Evolutionary conservation across 352 stramenopile genomes (phyloP).

Genomic region (Phytopythium chamaehyphon): DNA sequence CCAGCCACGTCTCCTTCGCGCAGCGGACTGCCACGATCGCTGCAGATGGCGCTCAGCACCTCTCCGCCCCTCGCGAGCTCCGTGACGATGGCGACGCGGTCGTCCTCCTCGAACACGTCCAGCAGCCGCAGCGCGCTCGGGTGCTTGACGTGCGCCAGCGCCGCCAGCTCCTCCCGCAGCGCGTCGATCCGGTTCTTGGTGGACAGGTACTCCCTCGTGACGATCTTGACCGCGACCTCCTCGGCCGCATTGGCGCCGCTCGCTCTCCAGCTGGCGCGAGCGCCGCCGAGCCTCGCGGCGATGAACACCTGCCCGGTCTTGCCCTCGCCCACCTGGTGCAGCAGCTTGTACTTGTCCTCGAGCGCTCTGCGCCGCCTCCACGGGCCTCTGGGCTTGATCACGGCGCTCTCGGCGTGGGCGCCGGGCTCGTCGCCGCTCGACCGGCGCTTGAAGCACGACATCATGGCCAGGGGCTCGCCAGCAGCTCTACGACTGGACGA

Average conservation of each 20-base stretch:
- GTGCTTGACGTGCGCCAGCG: slow-evolving; percentile 58
- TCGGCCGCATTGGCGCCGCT: slow-evolving; percentile 28
- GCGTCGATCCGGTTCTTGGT: slow-evolving; percentile 66
- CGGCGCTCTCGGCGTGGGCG: slow-evolving; percentile 4
- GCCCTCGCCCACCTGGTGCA: slow-evolving; percentile 68
- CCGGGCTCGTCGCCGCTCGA: not conserved
- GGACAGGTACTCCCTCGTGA: slow-evolving; percentile 63
- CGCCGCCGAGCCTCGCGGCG: slow-evolving; percentile 24
- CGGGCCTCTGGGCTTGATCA: slow-evolving; percentile 6
- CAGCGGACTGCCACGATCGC: slow-evolving; percentile 15
- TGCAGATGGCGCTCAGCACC: slow-evolving; percentile 50
- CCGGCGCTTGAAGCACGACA: slow-evolving; percentile 26
- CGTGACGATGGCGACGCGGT: slow-evolving; percentile 67
- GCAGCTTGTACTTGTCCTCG: slow-evolving; percentile 61
- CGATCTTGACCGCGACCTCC: slow-evolving; percentile 64
- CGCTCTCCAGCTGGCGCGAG: slow-evolving; percentile 7
- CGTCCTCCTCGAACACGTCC: slow-evolving; percentile 63
- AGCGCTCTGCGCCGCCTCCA: slow-evolving; percentile 25
- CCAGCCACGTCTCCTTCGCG: slow-evolving; percentile 59
- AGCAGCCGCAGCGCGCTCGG: slow-evolving; percentile 50
- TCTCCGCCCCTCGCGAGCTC: slow-evolving; percentile 60
- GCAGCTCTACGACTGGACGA: too few species aligned
- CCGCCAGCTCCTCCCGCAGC: slow-evolving; percentile 53
- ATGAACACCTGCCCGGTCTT: slow-evolving; percentile 75
- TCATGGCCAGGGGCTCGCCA: slow-evolving; percentile 20